These are phyloP conservation scores for Podospora appendiculata DNA, from an alignment of 495 filamentous ascomycete genomes.

Conservation along the genomic window DNA sequence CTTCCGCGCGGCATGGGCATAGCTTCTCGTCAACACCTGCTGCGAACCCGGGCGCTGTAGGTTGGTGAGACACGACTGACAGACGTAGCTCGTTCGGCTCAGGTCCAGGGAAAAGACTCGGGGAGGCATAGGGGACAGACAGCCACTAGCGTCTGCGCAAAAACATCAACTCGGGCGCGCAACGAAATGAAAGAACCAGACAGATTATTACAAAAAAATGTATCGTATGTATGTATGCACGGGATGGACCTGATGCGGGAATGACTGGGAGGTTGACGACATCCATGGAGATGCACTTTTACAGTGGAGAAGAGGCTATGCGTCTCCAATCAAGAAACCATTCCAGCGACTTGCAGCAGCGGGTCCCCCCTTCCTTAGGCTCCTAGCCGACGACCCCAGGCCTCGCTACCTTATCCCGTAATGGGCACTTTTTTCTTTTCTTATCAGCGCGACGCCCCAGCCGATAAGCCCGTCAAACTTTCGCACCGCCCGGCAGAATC, in stretches of 20 bases:
- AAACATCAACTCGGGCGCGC: too few relatives aligned
- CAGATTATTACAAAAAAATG: background rate
- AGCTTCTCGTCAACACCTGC: constrained; percentile 9
- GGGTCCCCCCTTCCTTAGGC: too few relatives aligned
- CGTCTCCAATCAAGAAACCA: too few relatives aligned
- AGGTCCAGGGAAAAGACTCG: constrained; percentile 17
- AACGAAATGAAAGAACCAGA: background rate
- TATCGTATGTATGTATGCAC: too few relatives aligned
- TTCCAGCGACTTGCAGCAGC: too few relatives aligned
- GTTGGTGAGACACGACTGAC: constrained; percentile 21
- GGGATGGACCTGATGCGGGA: background rate
- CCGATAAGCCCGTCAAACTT: constrained; percentile 8
- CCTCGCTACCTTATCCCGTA: too few relatives aligned
- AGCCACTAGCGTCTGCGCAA: too few relatives aligned
- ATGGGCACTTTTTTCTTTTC: too few relatives aligned
- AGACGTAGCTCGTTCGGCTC: constrained; percentile 23
- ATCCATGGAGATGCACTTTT: background rate
- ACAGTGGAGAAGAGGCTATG: background rate
- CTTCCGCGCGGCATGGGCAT: constrained; percentile 9
- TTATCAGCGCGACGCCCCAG: constrained; percentile 17
- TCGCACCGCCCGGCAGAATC: constrained; percentile 26
- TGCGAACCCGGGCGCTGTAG: background rate
- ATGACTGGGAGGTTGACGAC: background rate
- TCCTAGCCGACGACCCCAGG: too few relatives aligned
- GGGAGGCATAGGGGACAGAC: constrained; percentile 21